Base-by-base conservation (phyloP, 257 asterid species). In the Przewalskia tangutica region DNA sequence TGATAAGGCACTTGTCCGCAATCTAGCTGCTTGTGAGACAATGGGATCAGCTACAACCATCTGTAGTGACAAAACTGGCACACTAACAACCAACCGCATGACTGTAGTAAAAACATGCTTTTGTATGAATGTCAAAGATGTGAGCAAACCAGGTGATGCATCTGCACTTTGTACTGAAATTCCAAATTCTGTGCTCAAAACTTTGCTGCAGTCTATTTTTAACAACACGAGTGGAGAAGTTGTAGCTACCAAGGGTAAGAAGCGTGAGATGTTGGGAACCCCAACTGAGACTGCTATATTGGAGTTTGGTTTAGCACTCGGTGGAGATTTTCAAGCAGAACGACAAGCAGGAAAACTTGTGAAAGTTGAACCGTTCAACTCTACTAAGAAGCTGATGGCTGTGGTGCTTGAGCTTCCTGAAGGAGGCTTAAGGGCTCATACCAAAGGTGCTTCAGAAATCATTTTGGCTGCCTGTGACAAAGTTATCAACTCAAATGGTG, bases 1-100 rank as follows among this genome's bases (percentile, higher is more conserved):
- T 82, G 84, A 82, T 27, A 82, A 82, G 8, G 84, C 84, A 44
- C 81, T 82, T 44, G 84, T 82, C 81, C 84, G 84, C 62, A 1
- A 82, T 70, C 58, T 82, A 76, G 84, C 84, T 1, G 84, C 84
- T 14, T 82, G 84, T 58, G 84, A 82, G 84, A 82, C 84, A 44
- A 82, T 82, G 84, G 84, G 84, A 55, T 82, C 84, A 23, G 84
- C 84, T 62, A 82, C 84, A 36, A 82, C 80, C 40, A 70, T 82
- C 64, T 82, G 84, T 82, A 82, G 84, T 71, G 84, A 82, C 60
- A 82, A 82, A 73, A 82, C 80, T 8, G 84, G 80, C 20, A 82
- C 84, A 7, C 80, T 82, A 82, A 82, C 84, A 17, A 82, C 84
- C 17, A 82, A 82, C 78, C 81, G 64, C 60, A 82, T 82, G 84